phyloP scores from a whole-genome alignment of 169 alveolate genomes.

The Eimeria sp. region DNA sequence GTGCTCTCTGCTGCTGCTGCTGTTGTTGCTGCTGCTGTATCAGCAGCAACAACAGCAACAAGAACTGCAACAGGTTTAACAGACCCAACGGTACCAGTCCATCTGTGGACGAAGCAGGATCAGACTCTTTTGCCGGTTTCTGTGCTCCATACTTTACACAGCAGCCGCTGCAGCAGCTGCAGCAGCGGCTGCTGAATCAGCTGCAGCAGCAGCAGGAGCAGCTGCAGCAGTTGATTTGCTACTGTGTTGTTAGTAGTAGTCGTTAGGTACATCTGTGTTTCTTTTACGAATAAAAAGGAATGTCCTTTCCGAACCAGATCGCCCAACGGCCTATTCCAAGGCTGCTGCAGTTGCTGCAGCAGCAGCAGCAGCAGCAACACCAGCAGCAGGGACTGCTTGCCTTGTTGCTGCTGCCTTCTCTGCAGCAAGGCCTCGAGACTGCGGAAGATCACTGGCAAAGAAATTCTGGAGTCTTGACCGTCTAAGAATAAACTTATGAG shows the following conservation, averaged over 20 bases:
- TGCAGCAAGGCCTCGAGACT: neutral
- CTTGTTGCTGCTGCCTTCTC: neutral
- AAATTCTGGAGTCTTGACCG: neutral
- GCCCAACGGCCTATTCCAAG: neutral
- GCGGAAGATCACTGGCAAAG: neutral
- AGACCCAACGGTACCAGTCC: neutral
- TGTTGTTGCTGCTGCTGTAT: too few species aligned
- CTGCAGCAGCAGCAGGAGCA: neutral
- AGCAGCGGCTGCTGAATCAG: neutral
- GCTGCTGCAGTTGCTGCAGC: conserved; percentile 54
- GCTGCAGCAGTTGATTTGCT: neutral
- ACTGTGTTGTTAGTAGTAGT: too few species aligned
- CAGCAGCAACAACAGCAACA: neutral
- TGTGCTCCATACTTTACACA: neutral
- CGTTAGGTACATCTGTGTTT: too few species aligned
- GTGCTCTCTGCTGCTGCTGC: too few species aligned
- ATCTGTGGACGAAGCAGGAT: neutral
- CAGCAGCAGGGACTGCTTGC: neutral
- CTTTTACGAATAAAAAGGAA: too few species aligned
- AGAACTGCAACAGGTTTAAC: neutral
- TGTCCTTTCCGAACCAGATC: too few species aligned
- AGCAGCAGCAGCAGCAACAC: conserved; percentile 19
- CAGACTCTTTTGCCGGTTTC: neutral
- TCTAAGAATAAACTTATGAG: neutral
- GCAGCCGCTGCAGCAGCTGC: neutral